Base-by-base conservation (phyloP, 768 basidiomycete genomes). In the Lactarius psammicola region DNA sequence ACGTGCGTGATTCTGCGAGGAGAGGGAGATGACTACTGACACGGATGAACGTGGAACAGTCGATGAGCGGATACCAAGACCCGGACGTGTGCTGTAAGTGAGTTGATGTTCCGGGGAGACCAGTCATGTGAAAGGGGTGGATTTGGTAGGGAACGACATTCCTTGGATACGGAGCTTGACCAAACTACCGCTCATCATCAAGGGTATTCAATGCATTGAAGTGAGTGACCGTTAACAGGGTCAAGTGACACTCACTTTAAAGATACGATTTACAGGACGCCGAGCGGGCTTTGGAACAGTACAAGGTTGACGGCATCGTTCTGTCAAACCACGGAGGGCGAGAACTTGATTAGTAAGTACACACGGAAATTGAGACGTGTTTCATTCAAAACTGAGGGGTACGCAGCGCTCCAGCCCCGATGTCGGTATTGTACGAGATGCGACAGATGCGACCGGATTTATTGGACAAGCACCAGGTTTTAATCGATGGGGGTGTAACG, bases 291-390 rank as follows among this genome's bases (percentile, higher is more conserved):
- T 76, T 77, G 56, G 76, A 82, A 46, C 56, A 59, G 59, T 62
- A 80, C 64, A 79, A 80, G 8, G 78, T 79, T 1, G 74, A 81
- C 26, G 82, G 78, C 6, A 81, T 84, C 65, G 78, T 82, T 26
- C 74, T 84, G 6, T 78, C 76, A 5, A 84, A 84, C 70, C 83
- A 84, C 63, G 83, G 84, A 26, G 82, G 80, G 11, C 75, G 82
- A 54, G 75, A 76, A 54, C 74, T 80, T 9, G 80, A 83, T 67
- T 80, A 76, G 79, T 80, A 59, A 70, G 79, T 71, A 51, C 10
- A 61, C n/a, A 10, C 7, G 30, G 13, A 18, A 18, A 36, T 44
- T 33, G 57, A 44, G 8, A 44, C 17, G 28, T 51, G 49, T 51
- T 51, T 51, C 49, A 51, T n/a, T n/a, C n/a, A 44, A 49, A 59